Conservation (phyloP, 768 basidiomycete species). For the Scleroderma bovista region DNA sequence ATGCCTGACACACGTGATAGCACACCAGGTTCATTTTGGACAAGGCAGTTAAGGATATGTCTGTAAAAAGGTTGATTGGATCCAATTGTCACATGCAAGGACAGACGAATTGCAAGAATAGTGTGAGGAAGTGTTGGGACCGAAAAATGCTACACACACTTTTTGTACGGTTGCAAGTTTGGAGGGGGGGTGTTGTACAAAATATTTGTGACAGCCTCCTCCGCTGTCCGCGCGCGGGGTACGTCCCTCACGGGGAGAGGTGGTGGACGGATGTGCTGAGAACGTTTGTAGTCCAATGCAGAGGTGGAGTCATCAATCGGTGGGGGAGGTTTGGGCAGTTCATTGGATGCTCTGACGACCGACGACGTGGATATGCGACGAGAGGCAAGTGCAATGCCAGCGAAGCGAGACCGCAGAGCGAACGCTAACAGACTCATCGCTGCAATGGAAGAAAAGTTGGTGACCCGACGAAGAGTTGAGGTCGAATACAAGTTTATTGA, state of each 20-base stretch:
- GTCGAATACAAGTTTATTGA: not conserved
- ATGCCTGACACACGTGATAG: constrained; percentile 97
- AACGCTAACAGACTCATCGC: constrained; percentile 8
- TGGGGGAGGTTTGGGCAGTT: constrained; percentile 66
- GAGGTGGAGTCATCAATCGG: constrained; percentile 92
- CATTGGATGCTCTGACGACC: constrained; percentile 11
- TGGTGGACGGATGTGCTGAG: constrained; percentile 68
- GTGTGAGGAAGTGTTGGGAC: not conserved
- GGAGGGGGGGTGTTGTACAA: constrained; percentile 94
- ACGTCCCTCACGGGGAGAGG: constrained; percentile 81
- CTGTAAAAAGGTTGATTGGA: constrained; percentile 37
- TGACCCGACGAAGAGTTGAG: not conserved
- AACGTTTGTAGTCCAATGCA: constrained; percentile 85
- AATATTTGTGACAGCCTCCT: constrained; percentile 97
- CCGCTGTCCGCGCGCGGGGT: constrained; percentile 79
- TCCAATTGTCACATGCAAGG: too few relatives aligned
- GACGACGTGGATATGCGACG: constrained; percentile 20
- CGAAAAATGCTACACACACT: constrained; percentile 49
- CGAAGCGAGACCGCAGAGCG: constrained; percentile 16
- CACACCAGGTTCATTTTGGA: constrained; percentile 99
- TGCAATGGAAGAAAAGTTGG: not conserved
- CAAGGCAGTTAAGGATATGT: constrained; percentile 94
- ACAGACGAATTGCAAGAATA: not conserved
- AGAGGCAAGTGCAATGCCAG: constrained; percentile 7
- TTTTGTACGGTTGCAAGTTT: constrained; percentile 88